phyloP scores from a whole-genome alignment of 2,329 filamentous ascomycete genomes.

The Arthrobotrys iridis region DNA sequence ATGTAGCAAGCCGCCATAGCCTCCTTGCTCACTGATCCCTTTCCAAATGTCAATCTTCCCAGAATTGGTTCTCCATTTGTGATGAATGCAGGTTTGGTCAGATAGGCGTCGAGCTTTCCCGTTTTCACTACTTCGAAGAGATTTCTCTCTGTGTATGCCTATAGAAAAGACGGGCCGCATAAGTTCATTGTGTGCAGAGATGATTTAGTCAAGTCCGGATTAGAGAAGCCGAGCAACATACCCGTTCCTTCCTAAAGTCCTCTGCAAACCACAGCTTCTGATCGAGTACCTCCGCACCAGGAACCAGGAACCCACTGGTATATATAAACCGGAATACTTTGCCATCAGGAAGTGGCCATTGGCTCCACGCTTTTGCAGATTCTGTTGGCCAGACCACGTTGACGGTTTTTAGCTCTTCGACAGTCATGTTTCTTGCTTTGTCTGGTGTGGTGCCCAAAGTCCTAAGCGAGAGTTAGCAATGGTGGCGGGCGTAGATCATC shows the following conservation, averaged over 20 bases:
- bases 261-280: constrained; percentile 38
- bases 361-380: constrained; percentile 59
- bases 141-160: constrained; percentile 34
- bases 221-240: neutral
- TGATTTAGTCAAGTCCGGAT: neutral
- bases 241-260: constrained; percentile 29
- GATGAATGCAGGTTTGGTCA: constrained; percentile 39
- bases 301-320: constrained; percentile 37
- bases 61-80: constrained; percentile 23
- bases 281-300: constrained; percentile 2
- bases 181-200: neutral
- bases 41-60: neutral
- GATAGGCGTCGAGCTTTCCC: constrained; percentile 4
- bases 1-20: constrained; percentile 30
- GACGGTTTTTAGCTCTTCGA: constrained; percentile 58
- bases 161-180: neutral
- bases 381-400: constrained; percentile 60
- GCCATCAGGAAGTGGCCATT: constrained; percentile 54
- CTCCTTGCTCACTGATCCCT: constrained; percentile 10
- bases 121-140: constrained; percentile 25
- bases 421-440: constrained; percentile 34
- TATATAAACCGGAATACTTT: constrained; percentile 64
- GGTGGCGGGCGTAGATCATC: neutral
- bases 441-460: constrained; percentile 55
- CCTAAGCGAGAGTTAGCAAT: constrained; percentile 51